These are phyloP conservation scores for Spathaspora girioi DNA, from an alignment of 805 yeast species.

Conservation along the genomic window DNA sequence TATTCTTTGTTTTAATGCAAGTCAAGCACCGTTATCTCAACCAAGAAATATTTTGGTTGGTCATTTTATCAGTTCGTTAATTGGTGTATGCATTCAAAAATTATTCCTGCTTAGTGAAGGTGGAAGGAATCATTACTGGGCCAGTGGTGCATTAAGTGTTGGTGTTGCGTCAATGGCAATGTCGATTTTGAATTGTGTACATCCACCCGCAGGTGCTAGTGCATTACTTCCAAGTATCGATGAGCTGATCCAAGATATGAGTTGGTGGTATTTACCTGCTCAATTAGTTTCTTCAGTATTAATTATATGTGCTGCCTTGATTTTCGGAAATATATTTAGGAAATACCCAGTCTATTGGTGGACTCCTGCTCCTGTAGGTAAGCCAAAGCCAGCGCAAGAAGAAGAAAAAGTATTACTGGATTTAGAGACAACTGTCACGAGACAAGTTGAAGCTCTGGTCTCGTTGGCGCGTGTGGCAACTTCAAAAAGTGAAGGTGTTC, in stretches of 20 bases:
- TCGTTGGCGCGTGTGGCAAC: background rate
- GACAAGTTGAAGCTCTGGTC: background rate
- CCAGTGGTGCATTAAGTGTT: constrained; percentile 56
- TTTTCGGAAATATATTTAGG: constrained; percentile 52
- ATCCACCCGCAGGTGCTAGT: constrained; percentile 73
- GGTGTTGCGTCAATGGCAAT: constrained; percentile 51
- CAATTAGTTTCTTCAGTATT: constrained; percentile 49
- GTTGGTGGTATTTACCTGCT: constrained; percentile 65
- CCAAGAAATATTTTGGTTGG: constrained; percentile 59
- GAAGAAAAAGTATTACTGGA: background rate
- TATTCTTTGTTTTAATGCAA: constrained; percentile 52
- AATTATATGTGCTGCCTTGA: constrained; percentile 46
- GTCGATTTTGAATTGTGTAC: constrained; percentile 53
- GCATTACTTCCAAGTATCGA: constrained; percentile 57
- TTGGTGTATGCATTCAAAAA: constrained; percentile 54
- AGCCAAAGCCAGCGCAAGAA: constrained; percentile 1
- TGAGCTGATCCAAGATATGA: constrained; percentile 40
- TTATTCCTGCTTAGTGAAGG: constrained; percentile 43
- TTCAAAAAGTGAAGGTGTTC: background rate
- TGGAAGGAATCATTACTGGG: constrained; percentile 50
- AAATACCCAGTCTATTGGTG: constrained; percentile 62
- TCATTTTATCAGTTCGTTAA: constrained; percentile 48
- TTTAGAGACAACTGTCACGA: background rate
- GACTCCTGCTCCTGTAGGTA: constrained; percentile 32
- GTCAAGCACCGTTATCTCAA: constrained; percentile 59